Base-by-base conservation (phyloP, 2,329 filamentous ascomycete species). In the Cercospora zeae-maydis region DNA sequence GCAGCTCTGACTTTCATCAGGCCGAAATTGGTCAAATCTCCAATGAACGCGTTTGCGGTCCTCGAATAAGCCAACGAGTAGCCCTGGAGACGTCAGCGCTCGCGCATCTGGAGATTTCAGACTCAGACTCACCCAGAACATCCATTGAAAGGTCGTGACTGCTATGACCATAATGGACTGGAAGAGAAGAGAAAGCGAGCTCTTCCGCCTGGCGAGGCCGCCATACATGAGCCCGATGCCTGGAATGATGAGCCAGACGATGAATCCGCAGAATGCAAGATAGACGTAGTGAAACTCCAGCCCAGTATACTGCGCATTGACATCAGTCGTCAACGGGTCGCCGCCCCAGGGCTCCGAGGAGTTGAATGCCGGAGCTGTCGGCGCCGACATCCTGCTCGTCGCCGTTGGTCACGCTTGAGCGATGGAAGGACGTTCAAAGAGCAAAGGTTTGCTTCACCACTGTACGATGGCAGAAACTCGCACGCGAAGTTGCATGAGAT, bases 171-270 rank as follows among this genome's bases (percentile, higher is more conserved):
- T 81, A 34, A 88, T 76, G 7, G 82, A 83, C 71, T 88, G 86
- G 74, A 88, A 88, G 1, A 89, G 78, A 54, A 88, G 77, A 3
- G 85, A 77, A 30, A 88, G 77, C 5, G 85, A 83, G 13, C 84
- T 86, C 75, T 88, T 88, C 66, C 85, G 79, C 34, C 85, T 81
- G 4, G 85, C 82, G 30, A 89, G 80, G 59, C 86, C 86, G 61
- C 84, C 83, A 74, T 89, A 88, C 0, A 89, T 77, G 7, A 89
- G 79, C 53, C 86, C 86, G 67, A 89, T 86, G 19, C 86, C 86
- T 0, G 86, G 86, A 61, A 88, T 86, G 71, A 89, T 89, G 56
- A 88, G 75, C 82, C 84, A 88, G 59, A 88, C 86, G 59, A 88
- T 79, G 73, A 83, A 86, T 13, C 77, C 79, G 72, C 84, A 86